phyloP scores from a whole-genome alignment of 2,329 filamentous ascomycete species.

The Tothia fuscella region DNA sequence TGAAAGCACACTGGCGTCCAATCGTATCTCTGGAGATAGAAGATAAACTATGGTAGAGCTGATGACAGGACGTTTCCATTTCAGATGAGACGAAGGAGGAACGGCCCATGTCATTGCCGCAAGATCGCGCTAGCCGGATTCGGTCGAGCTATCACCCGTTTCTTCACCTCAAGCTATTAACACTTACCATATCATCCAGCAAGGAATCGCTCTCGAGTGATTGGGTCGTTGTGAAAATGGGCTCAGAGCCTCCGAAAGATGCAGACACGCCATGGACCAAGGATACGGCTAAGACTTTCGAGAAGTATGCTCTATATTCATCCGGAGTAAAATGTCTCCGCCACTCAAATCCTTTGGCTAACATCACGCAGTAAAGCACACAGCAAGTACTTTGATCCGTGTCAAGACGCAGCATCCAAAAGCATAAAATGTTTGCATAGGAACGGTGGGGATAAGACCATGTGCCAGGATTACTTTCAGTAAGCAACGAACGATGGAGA shows the following conservation, averaged over 20 bases:
- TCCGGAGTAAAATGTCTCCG: background rate
- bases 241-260: conserved; percentile 3
- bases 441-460: conserved; percentile 73
- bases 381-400: conserved; percentile 90
- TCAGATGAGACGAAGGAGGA: too few species aligned
- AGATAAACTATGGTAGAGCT: too few species aligned
- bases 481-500: conserved; percentile 29
- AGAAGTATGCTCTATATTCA: conserved; percentile 7
- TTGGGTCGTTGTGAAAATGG: too few species aligned
- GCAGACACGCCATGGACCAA: conserved; percentile 10
- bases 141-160: too few species aligned
- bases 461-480: conserved; percentile 96
- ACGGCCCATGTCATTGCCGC: too few species aligned
- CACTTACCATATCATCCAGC: too few species aligned
- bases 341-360: conserved; percentile 1
- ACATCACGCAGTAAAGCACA: conserved; percentile 55
- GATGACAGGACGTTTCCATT: too few species aligned
- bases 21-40: too few species aligned
- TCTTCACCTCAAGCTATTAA: too few species aligned
- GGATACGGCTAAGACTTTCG: conserved; percentile 9
- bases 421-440: conserved; percentile 82
- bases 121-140: too few species aligned
- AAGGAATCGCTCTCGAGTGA: too few species aligned
- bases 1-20: too few species aligned
- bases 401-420: conserved; percentile 76